phyloP scores from a whole-genome alignment of 78 protist genomes.

The Guillardia theta region DNA sequence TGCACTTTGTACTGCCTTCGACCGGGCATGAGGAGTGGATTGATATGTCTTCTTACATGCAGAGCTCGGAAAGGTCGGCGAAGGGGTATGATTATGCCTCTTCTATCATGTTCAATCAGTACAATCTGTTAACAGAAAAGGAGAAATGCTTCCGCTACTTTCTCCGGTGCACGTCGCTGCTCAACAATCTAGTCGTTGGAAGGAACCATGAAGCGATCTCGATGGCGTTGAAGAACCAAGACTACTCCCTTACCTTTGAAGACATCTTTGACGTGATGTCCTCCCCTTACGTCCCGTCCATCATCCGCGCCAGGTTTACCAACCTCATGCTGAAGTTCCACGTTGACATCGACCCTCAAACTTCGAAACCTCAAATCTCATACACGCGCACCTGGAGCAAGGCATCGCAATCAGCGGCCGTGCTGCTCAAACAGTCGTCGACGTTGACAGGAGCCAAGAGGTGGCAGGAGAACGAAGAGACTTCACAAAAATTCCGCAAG shows the following conservation, averaged over 20 bases:
- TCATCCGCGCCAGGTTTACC: neutral
- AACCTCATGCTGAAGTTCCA: neutral
- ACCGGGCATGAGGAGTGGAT: too few relatives aligned
- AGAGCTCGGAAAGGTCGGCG: too few relatives aligned
- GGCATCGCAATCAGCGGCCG: too few relatives aligned
- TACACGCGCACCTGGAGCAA: neutral
- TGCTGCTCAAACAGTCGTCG: too few relatives aligned
- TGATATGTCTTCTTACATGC: too few relatives aligned
- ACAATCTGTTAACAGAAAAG: too few relatives aligned
- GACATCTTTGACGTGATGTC: neutral
- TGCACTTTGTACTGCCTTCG: too few relatives aligned
- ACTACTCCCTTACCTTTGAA: neutral
- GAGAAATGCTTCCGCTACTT: neutral
- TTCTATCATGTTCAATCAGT: too few relatives aligned
- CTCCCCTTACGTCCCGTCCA: neutral
- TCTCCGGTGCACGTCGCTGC: neutral
- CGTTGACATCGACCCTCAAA: neutral
- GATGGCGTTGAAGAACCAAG: neutral
- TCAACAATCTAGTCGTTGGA: neutral
- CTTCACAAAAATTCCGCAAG: too few relatives aligned
- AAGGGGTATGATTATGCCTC: too few relatives aligned
- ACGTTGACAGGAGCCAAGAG: too few relatives aligned
- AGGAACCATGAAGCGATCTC: neutral
- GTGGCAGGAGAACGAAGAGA: too few relatives aligned
- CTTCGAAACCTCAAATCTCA: neutral